Evolutionary conservation across 2,329 filamentous ascomycete species (phyloP).

Genomic region (Blumeria graminis): DNA sequence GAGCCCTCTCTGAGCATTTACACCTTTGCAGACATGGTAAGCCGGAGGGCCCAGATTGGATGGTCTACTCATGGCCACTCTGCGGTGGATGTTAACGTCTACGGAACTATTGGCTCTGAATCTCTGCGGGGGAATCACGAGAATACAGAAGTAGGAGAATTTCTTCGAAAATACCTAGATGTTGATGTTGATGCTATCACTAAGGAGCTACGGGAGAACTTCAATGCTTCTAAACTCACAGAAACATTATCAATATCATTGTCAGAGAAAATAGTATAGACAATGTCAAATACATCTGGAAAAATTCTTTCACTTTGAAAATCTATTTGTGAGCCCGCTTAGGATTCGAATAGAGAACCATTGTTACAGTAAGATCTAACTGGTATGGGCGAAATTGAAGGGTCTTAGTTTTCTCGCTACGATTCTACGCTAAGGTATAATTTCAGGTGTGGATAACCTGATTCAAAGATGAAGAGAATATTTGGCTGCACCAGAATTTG

Average conservation of each 20-base stretch:
- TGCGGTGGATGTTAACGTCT: conserved; percentile 90
- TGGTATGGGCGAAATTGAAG: too few relatives aligned
- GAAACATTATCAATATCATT: conserved; percentile 4
- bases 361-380: too few relatives aligned
- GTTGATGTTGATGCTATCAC: conserved; percentile 64
- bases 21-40: conserved; percentile 65
- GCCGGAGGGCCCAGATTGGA: conserved; percentile 64
- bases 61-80: conserved; percentile 91
- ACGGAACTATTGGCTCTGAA: conserved; percentile 46
- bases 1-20: conserved; percentile 28
- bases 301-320: too few relatives aligned
- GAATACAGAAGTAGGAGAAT: conserved; percentile 77
- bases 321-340: too few relatives aligned
- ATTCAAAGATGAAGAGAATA: too few relatives aligned
- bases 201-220: conserved; percentile 28
- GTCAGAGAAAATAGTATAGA: too few relatives aligned
- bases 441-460: too few relatives aligned
- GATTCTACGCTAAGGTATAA: too few relatives aligned
- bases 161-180: conserved; percentile 53
- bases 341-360: too few relatives aligned
- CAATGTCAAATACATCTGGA: too few relatives aligned
- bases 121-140: conserved; percentile 68
- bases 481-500: too few relatives aligned
- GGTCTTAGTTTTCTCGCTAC: too few relatives aligned
- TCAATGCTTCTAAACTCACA: conserved; percentile 5